Evolutionary conservation across 2,329 filamentous ascomycete species (phyloP).

Genomic region (Cytospora piceae): DNA sequence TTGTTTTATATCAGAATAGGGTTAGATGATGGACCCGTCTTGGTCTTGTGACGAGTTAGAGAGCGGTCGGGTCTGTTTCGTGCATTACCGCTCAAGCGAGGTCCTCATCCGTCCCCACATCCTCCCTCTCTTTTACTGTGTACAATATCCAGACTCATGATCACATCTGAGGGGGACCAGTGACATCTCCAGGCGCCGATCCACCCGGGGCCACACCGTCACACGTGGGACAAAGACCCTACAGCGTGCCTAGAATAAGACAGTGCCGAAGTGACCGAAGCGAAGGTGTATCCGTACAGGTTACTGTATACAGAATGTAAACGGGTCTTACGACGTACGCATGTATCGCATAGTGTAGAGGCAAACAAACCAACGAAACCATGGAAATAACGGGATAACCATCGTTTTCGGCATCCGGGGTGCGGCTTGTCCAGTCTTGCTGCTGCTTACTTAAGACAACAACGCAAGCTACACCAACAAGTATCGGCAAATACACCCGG

Average conservation of each 20-base stretch:
- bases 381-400: too few species aligned
- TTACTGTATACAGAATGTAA: too few species aligned
- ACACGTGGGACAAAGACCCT: too few species aligned
- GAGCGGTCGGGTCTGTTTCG: neutral
- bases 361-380: too few species aligned
- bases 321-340: too few species aligned
- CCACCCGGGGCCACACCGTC: neutral
- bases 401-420: neutral
- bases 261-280: too few species aligned
- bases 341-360: too few species aligned
- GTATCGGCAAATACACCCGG: constrained; percentile 23
- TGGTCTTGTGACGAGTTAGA: neutral
- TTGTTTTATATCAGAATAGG: neutral
- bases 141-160: neutral
- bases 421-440: neutral
- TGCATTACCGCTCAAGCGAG: neutral
- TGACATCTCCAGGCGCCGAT: neutral
- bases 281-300: too few species aligned
- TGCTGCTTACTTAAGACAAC: neutral
- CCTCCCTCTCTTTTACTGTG: neutral
- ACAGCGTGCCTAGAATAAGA: neutral
- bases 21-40: neutral
- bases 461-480: neutral
- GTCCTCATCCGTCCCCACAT: neutral
- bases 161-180: neutral